These are phyloP conservation scores for Phytopythium boreale DNA, from an alignment of 352 stramenopile genomes.

Conservation along the genomic window DNA sequence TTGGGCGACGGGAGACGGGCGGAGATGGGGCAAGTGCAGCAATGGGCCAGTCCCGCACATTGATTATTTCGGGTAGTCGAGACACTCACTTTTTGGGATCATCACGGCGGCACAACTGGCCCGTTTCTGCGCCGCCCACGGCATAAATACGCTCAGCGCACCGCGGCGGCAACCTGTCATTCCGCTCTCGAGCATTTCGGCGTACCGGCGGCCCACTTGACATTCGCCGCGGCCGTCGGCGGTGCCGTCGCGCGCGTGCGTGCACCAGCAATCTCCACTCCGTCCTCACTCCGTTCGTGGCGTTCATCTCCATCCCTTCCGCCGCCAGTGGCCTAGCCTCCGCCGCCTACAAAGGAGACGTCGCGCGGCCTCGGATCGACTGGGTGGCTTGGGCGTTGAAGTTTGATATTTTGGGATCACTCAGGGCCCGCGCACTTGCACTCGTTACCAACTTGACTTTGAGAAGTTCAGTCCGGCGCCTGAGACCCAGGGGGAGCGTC, in stretches of 20 bases:
- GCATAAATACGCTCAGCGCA: slow-evolving; percentile 8
- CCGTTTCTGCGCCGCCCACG: background rate
- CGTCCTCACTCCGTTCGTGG: no score
- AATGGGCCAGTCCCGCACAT: background rate
- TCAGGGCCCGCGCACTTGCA: background rate
- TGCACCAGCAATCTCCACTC: no score
- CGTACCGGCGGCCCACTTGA: background rate
- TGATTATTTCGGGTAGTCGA: slow-evolving; percentile 13
- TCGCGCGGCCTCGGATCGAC: no score
- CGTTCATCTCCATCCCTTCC: no score
- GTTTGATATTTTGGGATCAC: slow-evolving; percentile 14
- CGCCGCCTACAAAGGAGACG: no score
- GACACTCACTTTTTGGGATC: slow-evolving; percentile 8
- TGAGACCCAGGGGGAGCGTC: background rate
- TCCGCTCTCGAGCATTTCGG: slow-evolving; percentile 1
- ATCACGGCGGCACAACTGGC: background rate
- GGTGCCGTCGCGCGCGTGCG: background rate
- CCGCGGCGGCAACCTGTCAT: background rate
- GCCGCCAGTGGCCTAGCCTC: no score
- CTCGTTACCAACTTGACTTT: background rate
- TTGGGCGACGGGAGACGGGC: background rate
- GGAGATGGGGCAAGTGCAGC: slow-evolving; percentile 2
- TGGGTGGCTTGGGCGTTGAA: slow-evolving; percentile 12
- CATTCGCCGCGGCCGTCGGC: background rate
- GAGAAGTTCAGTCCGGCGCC: slow-evolving; percentile 5